These are phyloP conservation scores for Trichothecium sympodiale DNA, from an alignment of 2,329 filamentous ascomycete species.

Conservation along the genomic window DNA sequence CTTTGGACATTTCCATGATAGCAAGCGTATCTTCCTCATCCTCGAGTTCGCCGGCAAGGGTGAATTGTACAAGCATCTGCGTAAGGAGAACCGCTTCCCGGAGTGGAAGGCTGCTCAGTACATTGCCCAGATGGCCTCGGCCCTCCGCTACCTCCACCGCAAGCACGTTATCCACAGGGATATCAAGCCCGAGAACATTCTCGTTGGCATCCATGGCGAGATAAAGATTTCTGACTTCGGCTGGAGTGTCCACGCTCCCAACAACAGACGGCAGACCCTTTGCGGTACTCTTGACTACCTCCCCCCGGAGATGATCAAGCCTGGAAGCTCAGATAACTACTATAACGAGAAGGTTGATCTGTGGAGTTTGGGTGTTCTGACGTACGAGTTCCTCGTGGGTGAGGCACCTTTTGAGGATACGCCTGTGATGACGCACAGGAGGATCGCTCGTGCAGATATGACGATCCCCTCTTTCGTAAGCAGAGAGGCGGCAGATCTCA, in stretches of 20 bases:
- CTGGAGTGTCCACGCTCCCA: conserved; percentile 96
- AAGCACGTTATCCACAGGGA: conserved; percentile 97
- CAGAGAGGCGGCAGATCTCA: conserved; percentile 80
- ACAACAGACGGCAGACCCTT: conserved; percentile 87
- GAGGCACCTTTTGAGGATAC: conserved; percentile 97
- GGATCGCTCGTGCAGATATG: conserved; percentile 87
- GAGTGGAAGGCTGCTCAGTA: conserved; percentile 83
- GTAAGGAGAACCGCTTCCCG: conserved; percentile 67
- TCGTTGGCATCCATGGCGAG: conserved; percentile 92
- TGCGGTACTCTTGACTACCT: conserved; percentile 97
- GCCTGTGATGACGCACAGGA: conserved; percentile 82
- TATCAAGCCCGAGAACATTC: conserved; percentile 96
- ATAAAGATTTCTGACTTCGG: conserved; percentile 98
- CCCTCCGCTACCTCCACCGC: conserved; percentile 81
- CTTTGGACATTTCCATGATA: conserved; percentile 83
- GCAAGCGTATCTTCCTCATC: conserved; percentile 77
- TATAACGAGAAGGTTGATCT: conserved; percentile 95
- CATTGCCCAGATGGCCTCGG: conserved; percentile 83
- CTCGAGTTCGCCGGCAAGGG: conserved; percentile 79
- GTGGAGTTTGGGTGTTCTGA: conserved; percentile 90
- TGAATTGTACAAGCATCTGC: conserved; percentile 79
- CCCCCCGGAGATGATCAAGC: conserved; percentile 92
- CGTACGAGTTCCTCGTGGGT: conserved; percentile 91
- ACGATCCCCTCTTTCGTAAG: conserved; percentile 84
- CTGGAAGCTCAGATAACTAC: conserved; percentile 69